phyloP scores from a whole-genome alignment of 768 basidiomycete species.

The Podaxis carcinomalis region DNA sequence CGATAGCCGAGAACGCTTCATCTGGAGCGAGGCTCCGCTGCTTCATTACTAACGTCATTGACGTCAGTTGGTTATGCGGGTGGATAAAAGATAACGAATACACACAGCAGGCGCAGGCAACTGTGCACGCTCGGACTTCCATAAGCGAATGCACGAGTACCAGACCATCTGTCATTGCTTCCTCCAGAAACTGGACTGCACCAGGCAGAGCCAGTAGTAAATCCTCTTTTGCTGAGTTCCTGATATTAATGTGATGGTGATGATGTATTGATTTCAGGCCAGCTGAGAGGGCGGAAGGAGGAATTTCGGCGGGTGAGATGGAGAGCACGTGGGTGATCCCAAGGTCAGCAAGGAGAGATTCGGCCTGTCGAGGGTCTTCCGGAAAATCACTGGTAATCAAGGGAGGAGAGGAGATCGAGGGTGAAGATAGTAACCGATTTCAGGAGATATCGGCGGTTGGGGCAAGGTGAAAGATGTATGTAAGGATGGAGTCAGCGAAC shows the following conservation, averaged over 20 bases:
- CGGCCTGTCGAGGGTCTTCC: slow-evolving; percentile 42
- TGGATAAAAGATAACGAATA: slow-evolving; percentile 7
- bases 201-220: slow-evolving; percentile 43
- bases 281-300: slow-evolving; percentile 24
- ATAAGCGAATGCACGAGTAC: slow-evolving; percentile 52
- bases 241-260: slow-evolving; percentile 39
- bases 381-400: slow-evolving; percentile 47
- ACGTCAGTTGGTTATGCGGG: neutral
- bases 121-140: slow-evolving; percentile 52
- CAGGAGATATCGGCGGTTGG: neutral
- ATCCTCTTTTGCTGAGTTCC: slow-evolving; percentile 31
- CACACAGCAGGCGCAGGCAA: slow-evolving; percentile 51
- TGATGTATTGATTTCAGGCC: slow-evolving; percentile 21
- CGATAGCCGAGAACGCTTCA: slow-evolving; percentile 36
- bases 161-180: slow-evolving; percentile 36
- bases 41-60: slow-evolving; percentile 39
- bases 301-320: slow-evolving; percentile 46
- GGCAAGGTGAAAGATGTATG: neutral
- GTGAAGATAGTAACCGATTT: neutral
- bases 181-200: slow-evolving; percentile 40
- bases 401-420: neutral
- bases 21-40: slow-evolving; percentile 30
- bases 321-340: slow-evolving; percentile 52
- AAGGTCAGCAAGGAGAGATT: slow-evolving; percentile 45
- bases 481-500: neutral